A percentile compares a stretch with the other conserved stretches of the same genome.
phyloP scores from a whole-genome alignment of 139 green algal species.

The Gonium pectorale region DNA sequence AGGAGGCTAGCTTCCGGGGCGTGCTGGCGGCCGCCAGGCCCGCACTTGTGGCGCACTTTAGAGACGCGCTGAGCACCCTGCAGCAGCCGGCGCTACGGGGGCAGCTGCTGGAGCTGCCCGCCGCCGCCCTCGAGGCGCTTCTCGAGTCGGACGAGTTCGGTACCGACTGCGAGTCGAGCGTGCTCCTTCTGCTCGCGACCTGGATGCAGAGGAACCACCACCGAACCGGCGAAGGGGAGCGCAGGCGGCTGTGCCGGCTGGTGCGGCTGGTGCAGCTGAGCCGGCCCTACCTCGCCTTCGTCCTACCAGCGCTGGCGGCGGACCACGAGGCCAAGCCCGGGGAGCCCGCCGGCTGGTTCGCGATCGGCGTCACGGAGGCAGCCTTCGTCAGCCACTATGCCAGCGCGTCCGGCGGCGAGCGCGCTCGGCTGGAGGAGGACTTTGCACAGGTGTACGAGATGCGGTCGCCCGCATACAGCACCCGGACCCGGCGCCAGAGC shows the following conservation, averaged over 20 bases:
- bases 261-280: slow-evolving; percentile 8
- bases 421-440: not conserved
- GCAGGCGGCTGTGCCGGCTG: slow-evolving; percentile 4
- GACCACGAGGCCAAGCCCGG: not conserved
- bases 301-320: not conserved
- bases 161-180: not conserved
- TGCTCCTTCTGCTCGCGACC: not conserved
- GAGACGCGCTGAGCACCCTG: not conserved
- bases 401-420: not conserved
- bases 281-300: slow-evolving; percentile 7
- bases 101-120: not conserved
- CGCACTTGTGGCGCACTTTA: not conserved
- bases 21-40: not conserved
- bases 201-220: not conserved
- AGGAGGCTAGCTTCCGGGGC: not conserved
- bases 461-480: not conserved
- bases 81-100: not conserved
- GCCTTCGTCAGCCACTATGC: slow-evolving; percentile 1
- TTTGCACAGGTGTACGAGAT: no score
- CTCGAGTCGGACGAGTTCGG: not conserved
- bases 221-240: not conserved
- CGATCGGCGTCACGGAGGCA: not conserved
- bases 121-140: not conserved
- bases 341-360: not conserved
- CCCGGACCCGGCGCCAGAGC: not conserved